Percentiles rank a stretch among this genome's conserved stretches.
phyloP scores from a whole-genome alignment of 768 basidiomycete genomes.

The Tricholomella constricta region DNA sequence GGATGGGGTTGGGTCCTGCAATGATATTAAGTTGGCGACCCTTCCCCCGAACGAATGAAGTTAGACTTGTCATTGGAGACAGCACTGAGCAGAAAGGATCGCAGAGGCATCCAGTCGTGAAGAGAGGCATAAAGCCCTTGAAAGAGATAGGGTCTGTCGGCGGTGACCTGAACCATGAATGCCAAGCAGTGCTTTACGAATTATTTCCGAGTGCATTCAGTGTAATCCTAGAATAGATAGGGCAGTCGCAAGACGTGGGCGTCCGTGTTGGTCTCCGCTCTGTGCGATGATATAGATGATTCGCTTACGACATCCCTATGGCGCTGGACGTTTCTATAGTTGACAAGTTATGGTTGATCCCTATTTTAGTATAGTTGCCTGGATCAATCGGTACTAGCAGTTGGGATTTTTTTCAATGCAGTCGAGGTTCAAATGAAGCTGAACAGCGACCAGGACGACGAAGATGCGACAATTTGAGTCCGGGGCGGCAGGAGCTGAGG shows the following conservation, averaged over 20 bases:
- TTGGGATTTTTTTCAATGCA: not conserved
- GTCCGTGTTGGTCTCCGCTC: too few species aligned
- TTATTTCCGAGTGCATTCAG: not conserved
- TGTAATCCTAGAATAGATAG: too few species aligned
- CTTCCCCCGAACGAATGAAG: conserved; percentile 6
- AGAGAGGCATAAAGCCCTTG: not conserved
- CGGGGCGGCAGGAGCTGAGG: not conserved
- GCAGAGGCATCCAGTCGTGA: not conserved
- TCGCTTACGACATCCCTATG: too few species aligned
- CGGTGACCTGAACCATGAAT: too few species aligned
- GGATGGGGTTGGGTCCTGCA: conserved; percentile 3
- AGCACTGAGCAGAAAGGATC: not conserved
- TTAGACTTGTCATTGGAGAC: not conserved
- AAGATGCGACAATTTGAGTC: not conserved
- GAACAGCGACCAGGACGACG: not conserved
- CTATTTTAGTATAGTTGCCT: not conserved
- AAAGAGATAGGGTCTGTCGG: not conserved
- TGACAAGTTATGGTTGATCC: too few species aligned
- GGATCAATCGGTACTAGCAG: conserved; percentile 3
- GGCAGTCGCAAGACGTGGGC: not conserved
- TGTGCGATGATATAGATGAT: too few species aligned
- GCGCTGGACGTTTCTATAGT: too few species aligned
- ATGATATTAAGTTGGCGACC: conserved; percentile 5
- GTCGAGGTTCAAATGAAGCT: not conserved
- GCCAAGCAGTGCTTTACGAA: too few species aligned